Evolutionary conservation across 306 rosid genomes (phyloP).

Genomic region (Cicer judaicum): DNA sequence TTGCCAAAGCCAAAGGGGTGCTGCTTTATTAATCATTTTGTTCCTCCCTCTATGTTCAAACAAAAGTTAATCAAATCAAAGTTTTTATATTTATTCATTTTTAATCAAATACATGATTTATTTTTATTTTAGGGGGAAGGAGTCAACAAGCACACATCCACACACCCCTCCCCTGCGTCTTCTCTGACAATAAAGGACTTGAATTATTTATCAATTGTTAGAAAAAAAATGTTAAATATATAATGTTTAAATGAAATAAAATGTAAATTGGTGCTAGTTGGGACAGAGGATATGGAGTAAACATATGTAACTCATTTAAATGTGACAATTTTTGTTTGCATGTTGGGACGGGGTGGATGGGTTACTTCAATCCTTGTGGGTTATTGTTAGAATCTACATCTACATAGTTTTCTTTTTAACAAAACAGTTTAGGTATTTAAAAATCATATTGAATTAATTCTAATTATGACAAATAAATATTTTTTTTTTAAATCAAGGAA

Average conservation of each 20-base stretch:
- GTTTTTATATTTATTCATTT: no score
- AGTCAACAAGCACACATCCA: no score
- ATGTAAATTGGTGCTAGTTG: not conserved
- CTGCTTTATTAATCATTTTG: slow-evolving; percentile 50
- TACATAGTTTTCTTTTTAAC: no score
- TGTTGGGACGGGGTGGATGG: not conserved
- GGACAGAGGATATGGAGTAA: not conserved
- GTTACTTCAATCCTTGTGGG: not conserved
- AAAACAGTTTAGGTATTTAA: not conserved
- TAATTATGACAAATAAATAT: not conserved
- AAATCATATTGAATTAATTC: no score
- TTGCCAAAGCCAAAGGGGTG: slow-evolving; percentile 37
- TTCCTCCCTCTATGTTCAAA: not conserved
- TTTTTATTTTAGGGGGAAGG: no score
- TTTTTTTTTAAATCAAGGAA: no score
- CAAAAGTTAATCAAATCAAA: no score
- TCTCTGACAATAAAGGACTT: not conserved
- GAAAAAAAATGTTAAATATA: no score
- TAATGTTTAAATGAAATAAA: no score
- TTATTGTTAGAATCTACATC: no score
- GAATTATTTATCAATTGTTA: not conserved
- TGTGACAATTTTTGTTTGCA: not conserved
- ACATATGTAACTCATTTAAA: no score
- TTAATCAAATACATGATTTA: no score
- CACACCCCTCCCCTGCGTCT: not conserved